Percentiles rank a stretch among this genome's conserved stretches.
Evolutionary conservation across 495 filamentous ascomycete genomes (phyloP).

Genomic region (Terfezia claveryi): DNA sequence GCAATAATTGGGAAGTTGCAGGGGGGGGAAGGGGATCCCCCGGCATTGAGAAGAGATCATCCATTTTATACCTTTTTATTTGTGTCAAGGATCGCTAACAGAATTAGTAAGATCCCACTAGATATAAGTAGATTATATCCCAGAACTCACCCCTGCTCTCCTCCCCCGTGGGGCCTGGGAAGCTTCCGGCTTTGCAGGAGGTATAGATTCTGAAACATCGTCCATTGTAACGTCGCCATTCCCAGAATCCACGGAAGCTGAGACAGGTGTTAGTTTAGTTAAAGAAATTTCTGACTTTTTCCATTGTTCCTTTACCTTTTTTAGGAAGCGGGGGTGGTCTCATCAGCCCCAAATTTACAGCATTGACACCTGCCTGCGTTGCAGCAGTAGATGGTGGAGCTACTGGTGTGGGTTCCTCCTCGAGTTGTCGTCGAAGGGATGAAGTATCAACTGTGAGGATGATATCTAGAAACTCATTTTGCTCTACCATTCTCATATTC

Average conservation of each 20-base stretch:
- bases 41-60: conserved; percentile 4
- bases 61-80: neutral
- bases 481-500: conserved; percentile 64
- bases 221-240: neutral
- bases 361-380: no score
- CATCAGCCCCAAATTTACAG: no score
- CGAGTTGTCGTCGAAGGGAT: conserved; percentile 40
- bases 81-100: no score
- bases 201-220: neutral
- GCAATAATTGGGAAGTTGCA: neutral
- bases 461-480: conserved; percentile 80
- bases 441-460: conserved; percentile 60
- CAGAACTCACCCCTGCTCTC: no score
- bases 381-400: neutral
- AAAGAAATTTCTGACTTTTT: no score
- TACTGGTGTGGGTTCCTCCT: conserved; percentile 11
- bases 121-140: no score
- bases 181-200: conserved; percentile 4
- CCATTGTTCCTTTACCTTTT: no score
- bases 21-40: conserved; percentile 1
- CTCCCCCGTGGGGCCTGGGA: neutral
- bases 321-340: no score
- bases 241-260: no score
- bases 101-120: no score
- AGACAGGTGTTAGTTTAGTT: no score